Evolutionary conservation across 1,284 basidiomycete species (phyloP).

Genomic region (Volvariella surrecta): DNA sequence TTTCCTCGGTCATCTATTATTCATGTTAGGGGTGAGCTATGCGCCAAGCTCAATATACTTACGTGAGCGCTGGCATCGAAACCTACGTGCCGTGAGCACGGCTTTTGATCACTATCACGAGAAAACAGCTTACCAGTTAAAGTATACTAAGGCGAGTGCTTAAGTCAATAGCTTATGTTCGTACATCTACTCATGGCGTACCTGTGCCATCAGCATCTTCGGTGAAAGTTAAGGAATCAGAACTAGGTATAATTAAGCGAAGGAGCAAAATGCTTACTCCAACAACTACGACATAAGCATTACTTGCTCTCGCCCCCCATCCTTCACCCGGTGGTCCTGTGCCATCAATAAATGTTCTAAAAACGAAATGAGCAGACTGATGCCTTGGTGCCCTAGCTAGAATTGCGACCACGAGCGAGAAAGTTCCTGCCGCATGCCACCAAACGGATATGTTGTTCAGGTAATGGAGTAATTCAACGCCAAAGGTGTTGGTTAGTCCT

Average conservation of each 20-base stretch:
- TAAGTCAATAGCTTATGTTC: too few relatives aligned
- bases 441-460: conserved; percentile 67
- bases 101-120: too few relatives aligned
- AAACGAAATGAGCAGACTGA: conserved; percentile 61
- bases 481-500: conserved; percentile 65
- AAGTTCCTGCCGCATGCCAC: conserved; percentile 68
- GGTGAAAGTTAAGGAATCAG: neutral
- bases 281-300: conserved; percentile 61
- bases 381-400: conserved; percentile 63
- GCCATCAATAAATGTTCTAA: conserved; percentile 60
- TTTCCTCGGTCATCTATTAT: conserved; percentile 69
- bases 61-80: conserved; percentile 69
- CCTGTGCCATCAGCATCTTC: conserved; percentile 57
- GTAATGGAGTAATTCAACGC: conserved; percentile 52
- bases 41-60: conserved; percentile 14
- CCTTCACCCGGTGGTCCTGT: conserved; percentile 53
- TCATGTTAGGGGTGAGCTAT: neutral
- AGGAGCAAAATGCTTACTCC: conserved; percentile 29
- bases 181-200: conserved; percentile 12
- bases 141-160: conserved; percentile 34
- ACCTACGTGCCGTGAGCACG: conserved; percentile 25
- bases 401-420: conserved; percentile 54
- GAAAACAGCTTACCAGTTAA: conserved; percentile 40
- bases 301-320: conserved; percentile 60
- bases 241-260: neutral